phyloP scores from a whole-genome alignment of 257 asterid genomes.

The Solanum boliviense region DNA sequence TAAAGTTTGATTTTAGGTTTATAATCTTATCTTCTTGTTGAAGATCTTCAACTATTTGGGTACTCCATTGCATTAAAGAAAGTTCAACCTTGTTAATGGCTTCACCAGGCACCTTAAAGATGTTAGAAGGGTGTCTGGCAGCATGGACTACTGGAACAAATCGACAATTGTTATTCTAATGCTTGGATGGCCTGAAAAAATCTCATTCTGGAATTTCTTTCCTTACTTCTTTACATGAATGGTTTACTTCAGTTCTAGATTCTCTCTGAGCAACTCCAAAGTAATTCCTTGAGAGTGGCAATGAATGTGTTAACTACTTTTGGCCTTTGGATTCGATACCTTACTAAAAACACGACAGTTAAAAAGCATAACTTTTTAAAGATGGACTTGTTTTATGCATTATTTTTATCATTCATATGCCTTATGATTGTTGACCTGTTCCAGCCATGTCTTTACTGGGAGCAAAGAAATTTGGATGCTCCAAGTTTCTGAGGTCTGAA shows the following conservation, averaged over 20 bases:
- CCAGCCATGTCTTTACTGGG: neutral
- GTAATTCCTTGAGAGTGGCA: neutral
- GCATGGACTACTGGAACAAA: neutral
- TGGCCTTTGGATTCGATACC: neutral
- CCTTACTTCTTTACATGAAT: neutral
- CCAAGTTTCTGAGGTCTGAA: neutral
- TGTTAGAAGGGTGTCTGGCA: neutral
- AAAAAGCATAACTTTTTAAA: neutral
- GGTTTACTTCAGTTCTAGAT: neutral
- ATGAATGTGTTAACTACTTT: neutral
- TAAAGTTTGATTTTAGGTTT: neutral
- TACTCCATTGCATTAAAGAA: neutral
- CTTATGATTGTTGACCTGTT: neutral
- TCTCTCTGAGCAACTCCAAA: neutral
- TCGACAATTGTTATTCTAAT: neutral
- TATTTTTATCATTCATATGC: neutral
- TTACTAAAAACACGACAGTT: neutral
- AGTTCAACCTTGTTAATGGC: neutral
- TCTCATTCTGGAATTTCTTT: neutral
- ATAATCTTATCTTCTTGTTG: neutral
- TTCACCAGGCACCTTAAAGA: neutral
- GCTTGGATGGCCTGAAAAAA: neutral
- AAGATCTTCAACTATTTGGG: neutral
- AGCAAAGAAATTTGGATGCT: neutral
- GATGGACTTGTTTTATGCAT: neutral